These are phyloP conservation scores for Boletus rubroflammeus DNA, from an alignment of 768 basidiomycete species.

Conservation along the genomic window DNA sequence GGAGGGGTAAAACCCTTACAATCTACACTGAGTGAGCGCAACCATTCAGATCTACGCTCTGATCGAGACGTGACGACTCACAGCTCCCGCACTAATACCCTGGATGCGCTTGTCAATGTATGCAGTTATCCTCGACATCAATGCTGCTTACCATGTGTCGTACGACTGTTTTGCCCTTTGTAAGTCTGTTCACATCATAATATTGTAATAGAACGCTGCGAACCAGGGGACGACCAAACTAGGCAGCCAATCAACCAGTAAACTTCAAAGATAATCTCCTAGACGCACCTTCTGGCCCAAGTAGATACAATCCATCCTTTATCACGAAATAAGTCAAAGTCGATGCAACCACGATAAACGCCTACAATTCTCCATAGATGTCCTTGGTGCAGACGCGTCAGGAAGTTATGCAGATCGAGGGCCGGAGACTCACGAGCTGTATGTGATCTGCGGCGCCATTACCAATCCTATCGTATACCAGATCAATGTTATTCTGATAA, in stretches of 20 bases:
- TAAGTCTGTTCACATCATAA: constrained; percentile 1
- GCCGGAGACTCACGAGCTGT: constrained; percentile 57
- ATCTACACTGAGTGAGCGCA: constrained; percentile 50
- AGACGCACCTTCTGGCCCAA: constrained; percentile 82
- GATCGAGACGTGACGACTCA: constrained; percentile 36
- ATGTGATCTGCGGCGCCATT: constrained; percentile 95
- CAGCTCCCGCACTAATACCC: constrained; percentile 74
- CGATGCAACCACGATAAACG: background rate
- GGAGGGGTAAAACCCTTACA: constrained; percentile 42
- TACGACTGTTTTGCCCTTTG: constrained; percentile 39
- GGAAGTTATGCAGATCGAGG: background rate
- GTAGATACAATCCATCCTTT: constrained; percentile 93
- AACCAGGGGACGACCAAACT: constrained; percentile 79
- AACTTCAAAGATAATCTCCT: background rate
- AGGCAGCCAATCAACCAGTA: background rate
- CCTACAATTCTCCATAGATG: constrained; percentile 90
- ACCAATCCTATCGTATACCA: constrained; percentile 54
- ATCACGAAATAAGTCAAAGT: background rate
- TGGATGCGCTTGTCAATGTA: constrained; percentile 23
- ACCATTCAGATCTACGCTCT: background rate
- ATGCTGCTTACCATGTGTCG: constrained; percentile 50
- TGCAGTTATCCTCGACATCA: background rate
- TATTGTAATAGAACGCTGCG: constrained; percentile 21
- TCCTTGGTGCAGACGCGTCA: constrained; percentile 50
- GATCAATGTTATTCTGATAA: constrained; percentile 1